Evolutionary conservation across 352 stramenopile genomes (phyloP).

Genomic region (Phytophthora podocarpi): DNA sequence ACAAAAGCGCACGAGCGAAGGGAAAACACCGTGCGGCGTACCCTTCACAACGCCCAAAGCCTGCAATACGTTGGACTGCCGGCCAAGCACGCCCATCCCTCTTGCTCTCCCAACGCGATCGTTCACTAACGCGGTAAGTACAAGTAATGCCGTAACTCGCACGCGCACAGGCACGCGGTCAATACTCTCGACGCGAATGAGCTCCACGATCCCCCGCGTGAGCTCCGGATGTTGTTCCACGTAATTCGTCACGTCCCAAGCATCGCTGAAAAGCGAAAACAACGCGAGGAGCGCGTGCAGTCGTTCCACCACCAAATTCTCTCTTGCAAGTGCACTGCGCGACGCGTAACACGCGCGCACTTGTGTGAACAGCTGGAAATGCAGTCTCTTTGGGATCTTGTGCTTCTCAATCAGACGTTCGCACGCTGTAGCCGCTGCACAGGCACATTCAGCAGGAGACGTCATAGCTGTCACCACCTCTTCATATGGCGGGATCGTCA

Average conservation of each 20-base stretch:
- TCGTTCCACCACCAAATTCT: conserved; percentile 70
- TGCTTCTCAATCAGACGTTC: conserved; percentile 60
- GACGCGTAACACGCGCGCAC: conserved; percentile 56
- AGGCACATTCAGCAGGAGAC: conserved; percentile 29
- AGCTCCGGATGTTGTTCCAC: conserved; percentile 82
- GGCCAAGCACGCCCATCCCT: conserved; percentile 70
- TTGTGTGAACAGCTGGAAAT: conserved; percentile 76
- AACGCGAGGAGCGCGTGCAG: conserved; percentile 72
- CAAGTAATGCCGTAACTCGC: conserved; percentile 64
- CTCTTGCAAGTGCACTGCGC: conserved; percentile 34
- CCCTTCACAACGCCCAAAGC: conserved; percentile 81
- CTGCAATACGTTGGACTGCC: conserved; percentile 81
- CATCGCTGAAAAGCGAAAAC: conserved; percentile 80
- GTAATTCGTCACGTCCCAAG: conserved; percentile 78
- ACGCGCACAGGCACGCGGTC: conserved; percentile 65
- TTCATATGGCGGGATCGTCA: conserved; percentile 44
- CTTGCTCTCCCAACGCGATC: conserved; percentile 70
- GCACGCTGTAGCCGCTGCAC: conserved; percentile 47
- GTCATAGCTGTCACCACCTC: conserved; percentile 29
- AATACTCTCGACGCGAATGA: conserved; percentile 75
- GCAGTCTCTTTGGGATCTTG: conserved; percentile 62
- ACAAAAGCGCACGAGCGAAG: conserved; percentile 81
- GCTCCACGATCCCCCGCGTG: conserved; percentile 69
- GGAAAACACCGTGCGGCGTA: conserved; percentile 79
- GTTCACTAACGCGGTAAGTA: conserved; percentile 80